Conservation (phyloP, 495 filamentous ascomycete species). For the Tuber aestivum region DNA sequence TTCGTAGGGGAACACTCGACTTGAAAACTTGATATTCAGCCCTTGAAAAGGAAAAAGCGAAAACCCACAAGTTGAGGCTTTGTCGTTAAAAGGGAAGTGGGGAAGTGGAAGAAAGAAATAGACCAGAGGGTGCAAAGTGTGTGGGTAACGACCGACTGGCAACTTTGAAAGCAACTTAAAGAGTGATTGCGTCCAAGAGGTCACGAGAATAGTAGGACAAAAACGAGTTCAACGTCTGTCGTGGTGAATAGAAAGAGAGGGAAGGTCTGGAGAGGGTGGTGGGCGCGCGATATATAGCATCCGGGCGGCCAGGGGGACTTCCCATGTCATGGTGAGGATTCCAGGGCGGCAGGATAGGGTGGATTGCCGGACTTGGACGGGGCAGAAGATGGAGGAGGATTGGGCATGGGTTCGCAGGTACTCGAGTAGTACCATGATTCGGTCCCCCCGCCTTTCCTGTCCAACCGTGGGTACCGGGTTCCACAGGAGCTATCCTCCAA, state of each 20-base stretch:
- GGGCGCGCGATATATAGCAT: conserved; percentile 36
- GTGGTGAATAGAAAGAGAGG: conserved; percentile 21
- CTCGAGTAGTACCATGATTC: neutral
- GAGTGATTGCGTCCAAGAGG: conserved; percentile 42
- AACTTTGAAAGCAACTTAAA: conserved; percentile 41
- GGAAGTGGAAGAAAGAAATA: neutral
- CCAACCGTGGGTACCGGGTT: neutral
- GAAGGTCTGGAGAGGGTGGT: conserved; percentile 8
- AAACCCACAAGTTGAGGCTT: neutral
- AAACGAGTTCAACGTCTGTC: conserved; percentile 29
- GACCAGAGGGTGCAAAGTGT: neutral
- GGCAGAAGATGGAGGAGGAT: neutral
- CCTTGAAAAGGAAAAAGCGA: neutral
- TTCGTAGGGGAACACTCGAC: neutral
- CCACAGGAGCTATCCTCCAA: neutral
- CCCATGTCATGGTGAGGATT: neutral
- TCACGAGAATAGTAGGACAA: conserved; percentile 18
- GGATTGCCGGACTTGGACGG: neutral
- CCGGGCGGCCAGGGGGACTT: conserved; percentile 15
- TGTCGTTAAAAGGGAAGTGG: neutral
- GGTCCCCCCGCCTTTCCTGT: neutral
- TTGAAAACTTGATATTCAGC: neutral
- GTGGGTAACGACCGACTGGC: conserved; percentile 2
- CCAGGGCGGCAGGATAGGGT: neutral
- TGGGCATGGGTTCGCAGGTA: neutral